Base-by-base conservation (phyloP, 306 rosid species). In the Sicyos edulis region DNA sequence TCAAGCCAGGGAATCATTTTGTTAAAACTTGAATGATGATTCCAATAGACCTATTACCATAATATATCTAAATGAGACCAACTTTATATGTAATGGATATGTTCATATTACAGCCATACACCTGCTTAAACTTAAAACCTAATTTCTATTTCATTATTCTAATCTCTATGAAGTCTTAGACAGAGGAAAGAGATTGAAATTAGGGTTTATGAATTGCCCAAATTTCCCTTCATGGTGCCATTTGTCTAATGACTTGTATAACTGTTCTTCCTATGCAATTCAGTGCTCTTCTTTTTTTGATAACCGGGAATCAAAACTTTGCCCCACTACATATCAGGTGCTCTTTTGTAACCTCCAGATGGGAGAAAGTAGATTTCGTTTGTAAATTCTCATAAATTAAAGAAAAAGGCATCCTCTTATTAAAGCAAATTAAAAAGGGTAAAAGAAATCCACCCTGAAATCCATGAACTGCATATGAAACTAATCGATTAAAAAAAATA, bases 321-420 rank as follows among this genome's bases (percentile, higher is more conserved):
- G 7, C 42, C 42, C 42, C 42, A 37, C 7, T 37, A 37, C 42
- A 37, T 37, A 37, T 6, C 5, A 1, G 29, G 13, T 17, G 26
- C 26, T 63, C 70, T 63, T 37, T 17, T 17, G 70, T n/a, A 4
- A 0, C n/a, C 8, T 40, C 26, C 67, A 7, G 0, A 4, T 37
- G 69, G 51, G 15, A 63, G 50, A 19, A 0, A 63, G 50, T 63
- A 63, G 51, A 63, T 40, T 63, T 17, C 40, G 26, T 37, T n/a
- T 40, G 52, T 10, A 40, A 1, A 17, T 40, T 37, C 11, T 37
- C 15, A 63, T 63, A 37, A 37, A 63, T 17, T n/a, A 40, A 40
- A 40, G 52, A 61, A 60, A 63, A 63, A 22, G n/a, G 1, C n/a
- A 2, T 40, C 51, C 51, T 64, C 70, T 62, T 62, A 62, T 62